Conservation (phyloP, 2,329 filamentous ascomycete species). For the Penicillium sp. region DNA sequence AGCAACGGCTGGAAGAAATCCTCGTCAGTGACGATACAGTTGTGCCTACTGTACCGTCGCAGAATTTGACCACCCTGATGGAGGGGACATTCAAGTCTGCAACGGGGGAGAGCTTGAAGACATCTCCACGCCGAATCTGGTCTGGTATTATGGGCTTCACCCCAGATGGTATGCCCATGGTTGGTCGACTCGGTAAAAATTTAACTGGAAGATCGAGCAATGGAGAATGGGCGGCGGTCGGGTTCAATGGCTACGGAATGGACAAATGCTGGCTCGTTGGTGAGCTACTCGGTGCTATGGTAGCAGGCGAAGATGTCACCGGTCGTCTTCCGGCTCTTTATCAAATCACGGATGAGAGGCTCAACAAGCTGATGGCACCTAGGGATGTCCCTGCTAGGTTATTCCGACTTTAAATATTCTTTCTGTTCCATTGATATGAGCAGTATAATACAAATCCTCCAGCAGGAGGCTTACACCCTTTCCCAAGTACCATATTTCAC, state of each 20-base stretch:
- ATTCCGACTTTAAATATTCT: background rate
- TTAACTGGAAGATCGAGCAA: background rate
- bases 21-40: slow-evolving; percentile 5
- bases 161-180: slow-evolving; percentile 1
- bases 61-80: slow-evolving; percentile 1
- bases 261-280: slow-evolving; percentile 7
- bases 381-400: slow-evolving; percentile 2
- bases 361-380: background rate
- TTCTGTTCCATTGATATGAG: too few species aligned
- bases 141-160: slow-evolving; percentile 8
- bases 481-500: too few species aligned
- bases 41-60: background rate
- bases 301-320: slow-evolving; percentile 1
- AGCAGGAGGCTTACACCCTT: background rate
- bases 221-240: slow-evolving; percentile 3
- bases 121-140: background rate
- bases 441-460: background rate
- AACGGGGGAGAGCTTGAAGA: background rate
- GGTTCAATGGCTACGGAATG: slow-evolving; percentile 4
- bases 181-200: background rate
- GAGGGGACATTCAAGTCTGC: background rate
- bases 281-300: background rate
- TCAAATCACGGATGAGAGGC: slow-evolving; percentile 3
- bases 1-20: slow-evolving; percentile 3
- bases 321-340: background rate